Conservation (phyloP, 805 yeast species). For the Yarrowia porcina region DNA sequence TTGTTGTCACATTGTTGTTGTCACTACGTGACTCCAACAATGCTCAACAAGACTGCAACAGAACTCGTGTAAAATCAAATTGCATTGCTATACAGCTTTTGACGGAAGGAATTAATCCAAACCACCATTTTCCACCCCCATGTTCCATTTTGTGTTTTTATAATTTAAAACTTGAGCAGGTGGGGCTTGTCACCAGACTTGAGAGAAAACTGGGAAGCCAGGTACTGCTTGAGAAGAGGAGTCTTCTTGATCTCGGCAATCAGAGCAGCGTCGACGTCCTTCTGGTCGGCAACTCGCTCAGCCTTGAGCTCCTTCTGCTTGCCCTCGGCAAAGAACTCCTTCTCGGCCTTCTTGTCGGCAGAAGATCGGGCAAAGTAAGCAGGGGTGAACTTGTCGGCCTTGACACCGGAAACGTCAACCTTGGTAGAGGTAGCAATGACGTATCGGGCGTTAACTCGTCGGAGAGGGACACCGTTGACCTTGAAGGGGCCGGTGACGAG, state of each 20-base stretch:
- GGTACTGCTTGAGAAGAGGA: constrained; percentile 94
- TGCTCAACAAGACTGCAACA: too few relatives aligned
- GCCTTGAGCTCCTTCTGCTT: constrained; percentile 86
- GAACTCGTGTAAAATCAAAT: constrained; percentile 6
- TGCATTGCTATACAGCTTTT: constrained; percentile 25
- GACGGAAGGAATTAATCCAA: not conserved
- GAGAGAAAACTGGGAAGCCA: constrained; percentile 91
- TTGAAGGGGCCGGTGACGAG: constrained; percentile 99
- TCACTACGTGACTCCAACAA: too few relatives aligned
- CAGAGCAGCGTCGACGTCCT: constrained; percentile 87
- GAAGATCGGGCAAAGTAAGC: constrained; percentile 97
- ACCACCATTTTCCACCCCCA: constrained; percentile 24
- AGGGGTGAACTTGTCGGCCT: constrained; percentile 86
- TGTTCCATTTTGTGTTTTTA: constrained; percentile 25
- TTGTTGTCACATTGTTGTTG: not conserved
- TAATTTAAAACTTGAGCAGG: constrained; percentile 84
- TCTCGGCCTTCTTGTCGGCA: constrained; percentile 77
- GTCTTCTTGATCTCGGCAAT: constrained; percentile 94
- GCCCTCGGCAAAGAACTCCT: constrained; percentile 79
- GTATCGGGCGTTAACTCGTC: constrained; percentile 98
- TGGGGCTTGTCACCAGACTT: constrained; percentile 99
- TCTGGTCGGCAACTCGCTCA: constrained; percentile 96
- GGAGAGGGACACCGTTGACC: constrained; percentile 98
- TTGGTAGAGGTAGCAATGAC: constrained; percentile 98
- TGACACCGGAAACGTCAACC: constrained; percentile 74